Evolutionary conservation across 257 asterid genomes (phyloP), one percentile per base, ranked within the genome.

Genomic region (Solanum clarkiae): DNA sequence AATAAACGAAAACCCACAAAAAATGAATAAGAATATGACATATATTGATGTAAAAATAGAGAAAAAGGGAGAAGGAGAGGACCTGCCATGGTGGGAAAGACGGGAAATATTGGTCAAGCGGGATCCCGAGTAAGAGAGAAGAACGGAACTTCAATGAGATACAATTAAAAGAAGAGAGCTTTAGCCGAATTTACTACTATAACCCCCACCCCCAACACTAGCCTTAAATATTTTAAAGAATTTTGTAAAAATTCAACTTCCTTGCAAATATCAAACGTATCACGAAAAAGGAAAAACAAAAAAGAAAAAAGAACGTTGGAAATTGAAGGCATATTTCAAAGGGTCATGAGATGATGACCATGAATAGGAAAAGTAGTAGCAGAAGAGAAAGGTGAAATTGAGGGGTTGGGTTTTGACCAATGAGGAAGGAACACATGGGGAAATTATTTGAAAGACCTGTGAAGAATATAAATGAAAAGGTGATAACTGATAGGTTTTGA

Each of bases 81-180:
- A 87, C 89, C 85, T 84, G 84, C 2, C 89, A 87, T 84, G 85
- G 53, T 84, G 70, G 63, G 49, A 84, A 59, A 45, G 14, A 16
- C 10, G 6, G 47, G 40, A 42, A 60, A 9, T n/a, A 24, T 55
- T 70, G 87, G 59, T 45, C 69, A 53, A 74, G 45, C 56, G 66
- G n/a, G n/a, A n/a, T n/a, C n/a, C n/a, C n/a, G 2, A 51, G 63
- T 51, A 8, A 15, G 47, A 24, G 63, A 26, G 63, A 51, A 77
- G 63, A 51, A 26, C 63, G 45, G 63, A 14, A 24, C 44, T 49
- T 75, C 62, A 51, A 51, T 47, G 29, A 47, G 22, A 6, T 45
- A 45, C 29, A n/a, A 45, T 20, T n/a, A 1, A 44, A 47, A 51
- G 82, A 63, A 14, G 47, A 24, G 42, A 75, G 12, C 81, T 22